phyloP scores from a whole-genome alignment of 768 basidiomycete genomes.

The Lentinula detonsa region DNA sequence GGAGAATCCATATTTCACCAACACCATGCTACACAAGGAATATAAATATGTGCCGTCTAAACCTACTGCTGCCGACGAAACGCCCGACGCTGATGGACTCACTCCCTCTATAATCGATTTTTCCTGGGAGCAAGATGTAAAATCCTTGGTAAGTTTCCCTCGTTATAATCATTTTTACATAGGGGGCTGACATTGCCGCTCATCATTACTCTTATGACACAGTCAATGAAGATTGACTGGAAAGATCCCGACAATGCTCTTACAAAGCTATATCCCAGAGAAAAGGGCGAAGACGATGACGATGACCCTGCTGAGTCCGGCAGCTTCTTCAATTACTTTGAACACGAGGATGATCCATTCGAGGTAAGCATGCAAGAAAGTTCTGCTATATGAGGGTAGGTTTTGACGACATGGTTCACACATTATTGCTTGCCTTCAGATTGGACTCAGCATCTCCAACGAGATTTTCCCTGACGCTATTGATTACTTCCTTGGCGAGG shows the following conservation, averaged over 20 bases:
- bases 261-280: slow-evolving; percentile 73
- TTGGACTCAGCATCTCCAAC: slow-evolving; percentile 65
- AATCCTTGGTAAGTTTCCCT: slow-evolving; percentile 44
- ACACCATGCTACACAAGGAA: slow-evolving; percentile 75
- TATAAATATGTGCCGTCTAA: slow-evolving; percentile 64
- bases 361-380: slow-evolving; percentile 45
- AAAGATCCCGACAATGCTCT: slow-evolving; percentile 72
- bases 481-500: slow-evolving; percentile 73
- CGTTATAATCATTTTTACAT: too few species aligned
- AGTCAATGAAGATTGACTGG: slow-evolving; percentile 75
- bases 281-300: slow-evolving; percentile 53
- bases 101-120: slow-evolving; percentile 77
- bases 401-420: neutral
- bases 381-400: neutral
- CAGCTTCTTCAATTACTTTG: slow-evolving; percentile 89
- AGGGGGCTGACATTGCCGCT: neutral
- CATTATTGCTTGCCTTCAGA: slow-evolving; percentile 30
- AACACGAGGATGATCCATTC: slow-evolving; percentile 53
- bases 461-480: slow-evolving; percentile 80
- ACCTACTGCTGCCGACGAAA: slow-evolving; percentile 40
- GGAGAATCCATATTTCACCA: slow-evolving; percentile 78
- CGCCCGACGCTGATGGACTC: slow-evolving; percentile 67
- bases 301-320: slow-evolving; percentile 62
- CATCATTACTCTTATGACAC: neutral
- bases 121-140: slow-evolving; percentile 71